Evolutionary conservation across 768 basidiomycete species (phyloP), one percentile per base, ranked within the genome.

Genomic region (Russula olivacea): DNA sequence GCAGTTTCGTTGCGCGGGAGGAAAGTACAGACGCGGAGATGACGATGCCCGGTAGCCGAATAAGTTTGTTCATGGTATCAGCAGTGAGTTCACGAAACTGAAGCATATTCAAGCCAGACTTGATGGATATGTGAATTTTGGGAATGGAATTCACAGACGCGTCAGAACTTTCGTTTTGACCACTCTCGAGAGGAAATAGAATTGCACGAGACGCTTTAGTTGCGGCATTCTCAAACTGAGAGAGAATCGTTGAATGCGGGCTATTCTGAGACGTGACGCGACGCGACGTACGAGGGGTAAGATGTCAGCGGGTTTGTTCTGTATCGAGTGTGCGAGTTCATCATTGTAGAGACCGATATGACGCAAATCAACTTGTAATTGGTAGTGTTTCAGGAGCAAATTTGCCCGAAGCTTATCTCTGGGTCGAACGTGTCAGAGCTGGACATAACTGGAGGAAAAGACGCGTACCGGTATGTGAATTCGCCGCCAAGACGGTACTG

Each of bases 21-120:
- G 93, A 91, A 23, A 98, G 82, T 19, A 93, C 88, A 11, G 94
- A 96, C 0, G 97, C 92, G 36, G 95, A 95, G 72, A 98, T 98
- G 72, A 98, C 94, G 69, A 99, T 99, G 36, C 97, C 97, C 2
- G 97, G 97, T 48, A 98, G 83, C 63, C 97, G 90, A 41, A 99
- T 95, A 48, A 99, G 86, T 71, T 91, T 94, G 71, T 93, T 95
- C 81, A 98, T 90, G 23, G 89, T 93, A 69, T 94, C 84, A 11
- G 97, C 97, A 0, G 90, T 91, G 47, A 99, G 84, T 48, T 94
- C 93, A 47, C 97, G 86, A 73, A 98, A 97, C 72, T 91, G 93
- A 58, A 91, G 84, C 77, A 98, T 81, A 75, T 96, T 96, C 68
- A 96, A 82, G 6, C 89, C 91, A n/a, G 93, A 93, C 70, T 82